phyloP scores from a whole-genome alignment of 2,329 filamentous ascomycete genomes.

The Microdochium bolleyi region DNA sequence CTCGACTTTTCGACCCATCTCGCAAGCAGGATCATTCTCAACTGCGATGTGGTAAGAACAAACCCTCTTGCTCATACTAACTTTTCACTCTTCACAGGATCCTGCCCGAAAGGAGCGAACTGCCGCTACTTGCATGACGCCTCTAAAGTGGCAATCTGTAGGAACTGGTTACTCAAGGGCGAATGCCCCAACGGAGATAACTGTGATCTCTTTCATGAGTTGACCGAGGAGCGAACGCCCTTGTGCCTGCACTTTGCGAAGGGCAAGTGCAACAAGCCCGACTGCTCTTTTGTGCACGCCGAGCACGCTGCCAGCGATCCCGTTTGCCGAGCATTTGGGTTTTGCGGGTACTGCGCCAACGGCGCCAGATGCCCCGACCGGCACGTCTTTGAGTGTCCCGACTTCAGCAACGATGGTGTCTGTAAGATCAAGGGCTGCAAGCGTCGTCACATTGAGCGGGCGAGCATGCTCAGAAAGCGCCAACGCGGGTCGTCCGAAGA shows the following conservation, averaged over 20 bases:
- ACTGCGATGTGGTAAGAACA: slow-evolving; percentile 30
- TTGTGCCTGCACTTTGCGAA: slow-evolving; percentile 85
- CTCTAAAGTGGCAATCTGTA: slow-evolving; percentile 83
- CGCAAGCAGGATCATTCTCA: slow-evolving; percentile 17
- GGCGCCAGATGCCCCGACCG: slow-evolving; percentile 70
- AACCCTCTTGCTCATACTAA: slow-evolving; percentile 32
- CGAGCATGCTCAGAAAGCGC: slow-evolving; percentile 66
- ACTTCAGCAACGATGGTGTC: slow-evolving; percentile 83
- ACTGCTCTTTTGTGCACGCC: slow-evolving; percentile 83
- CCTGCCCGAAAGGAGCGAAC: slow-evolving; percentile 70
- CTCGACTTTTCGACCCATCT: slow-evolving; percentile 19
- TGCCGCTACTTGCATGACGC: slow-evolving; percentile 83
- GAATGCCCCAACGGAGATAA: slow-evolving; percentile 67
- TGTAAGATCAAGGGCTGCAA: slow-evolving; percentile 79
- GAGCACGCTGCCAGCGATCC: slow-evolving; percentile 67
- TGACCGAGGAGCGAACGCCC: slow-evolving; percentile 75
- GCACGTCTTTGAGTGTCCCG: slow-evolving; percentile 89
- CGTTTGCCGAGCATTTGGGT: slow-evolving; percentile 79
- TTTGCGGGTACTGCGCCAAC: slow-evolving; percentile 81
- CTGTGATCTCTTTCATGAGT: slow-evolving; percentile 88
- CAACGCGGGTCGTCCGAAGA: slow-evolving; percentile 35
- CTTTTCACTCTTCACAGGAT: slow-evolving; percentile 48
- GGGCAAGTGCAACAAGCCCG: slow-evolving; percentile 79
- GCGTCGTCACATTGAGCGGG: slow-evolving; percentile 80
- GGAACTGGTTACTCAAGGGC: slow-evolving; percentile 73